Conservation (phyloP, 2,329 filamentous ascomycete genomes). For the Neonectria magnoliae region DNA sequence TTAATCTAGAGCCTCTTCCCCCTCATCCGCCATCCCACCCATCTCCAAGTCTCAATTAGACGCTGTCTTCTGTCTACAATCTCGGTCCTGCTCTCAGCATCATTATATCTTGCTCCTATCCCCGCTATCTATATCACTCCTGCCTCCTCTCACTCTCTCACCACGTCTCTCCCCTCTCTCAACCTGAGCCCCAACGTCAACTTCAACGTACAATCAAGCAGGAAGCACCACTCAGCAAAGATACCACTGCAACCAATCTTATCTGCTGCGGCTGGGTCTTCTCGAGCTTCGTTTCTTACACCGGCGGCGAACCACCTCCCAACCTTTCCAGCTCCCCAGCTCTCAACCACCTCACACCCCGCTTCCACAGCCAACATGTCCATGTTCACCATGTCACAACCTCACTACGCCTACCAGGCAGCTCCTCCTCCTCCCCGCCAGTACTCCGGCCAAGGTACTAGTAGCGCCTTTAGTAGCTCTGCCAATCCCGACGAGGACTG, state of each 20-base stretch:
- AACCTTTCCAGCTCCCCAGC: slow-evolving; percentile 5
- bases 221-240: slow-evolving; percentile 17
- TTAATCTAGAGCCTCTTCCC: slow-evolving; percentile 47
- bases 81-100: slow-evolving; percentile 6
- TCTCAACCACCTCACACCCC: slow-evolving; percentile 19
- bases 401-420: slow-evolving; percentile 46
- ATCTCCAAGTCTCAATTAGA: slow-evolving; percentile 35
- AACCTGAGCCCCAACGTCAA: slow-evolving; percentile 5
- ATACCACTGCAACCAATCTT: neutral
- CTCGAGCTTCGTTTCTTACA: slow-evolving; percentile 30
- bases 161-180: slow-evolving; percentile 4
- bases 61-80: slow-evolving; percentile 1
- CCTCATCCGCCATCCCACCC: slow-evolving; percentile 37
- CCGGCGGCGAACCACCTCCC: slow-evolving; percentile 20
- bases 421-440: slow-evolving; percentile 65
- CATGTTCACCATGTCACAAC: slow-evolving; percentile 50
- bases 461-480: slow-evolving; percentile 93
- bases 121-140: slow-evolving; percentile 9
- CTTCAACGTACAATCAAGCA: neutral
- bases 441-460: slow-evolving; percentile 79
- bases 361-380: slow-evolving; percentile 41
- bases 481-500: slow-evolving; percentile 98
- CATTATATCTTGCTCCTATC: slow-evolving; percentile 1
- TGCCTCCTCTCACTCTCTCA: slow-evolving; percentile 1
- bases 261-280: slow-evolving; percentile 23